Evolutionary conservation across 208 protist genomes (phyloP), one percentile per base, ranked within the genome.

Genomic region (Crithidia bombi): DNA sequence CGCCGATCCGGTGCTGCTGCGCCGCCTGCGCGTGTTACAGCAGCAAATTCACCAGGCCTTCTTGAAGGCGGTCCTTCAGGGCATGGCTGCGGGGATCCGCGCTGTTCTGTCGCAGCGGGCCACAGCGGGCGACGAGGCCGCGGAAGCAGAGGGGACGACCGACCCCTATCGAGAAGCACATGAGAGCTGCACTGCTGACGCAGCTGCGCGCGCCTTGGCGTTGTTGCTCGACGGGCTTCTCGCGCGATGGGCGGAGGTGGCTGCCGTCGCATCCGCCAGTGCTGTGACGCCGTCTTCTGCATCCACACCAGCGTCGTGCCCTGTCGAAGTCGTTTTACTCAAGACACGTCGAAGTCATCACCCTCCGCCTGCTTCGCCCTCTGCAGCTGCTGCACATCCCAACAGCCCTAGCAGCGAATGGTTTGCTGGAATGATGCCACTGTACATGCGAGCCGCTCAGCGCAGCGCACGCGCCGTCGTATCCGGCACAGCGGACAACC

Each of bases 41-140:
- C 77, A 67, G 62, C 77, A 72, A 33, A 55, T 82, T 19, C 74
- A 77, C 28, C 17, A 66, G 2, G 46, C 63, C 19, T 82, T 82
- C 30, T 39, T 82, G 38, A 68, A 67, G 9, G 69, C 71, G 7
- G 57, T 78, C 14, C 49, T 78, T 33, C 66, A 46, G 23, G 73
- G 73, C 15, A 17, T 79, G 47, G n/a, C 50, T 5, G 47, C 50
- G 19, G 74, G 74, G 19, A 46, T 46, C 0, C 47, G 32, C 26
- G 56, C 26, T 25, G 56, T 26, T 10, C 36, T 49, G 32, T 14
- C 23, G 19, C 25, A 15, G 10, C 9, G 28, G n/a, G 25, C 25
- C 9, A 46, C 28, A 36, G 47, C 19, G 21, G 30, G 12, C 15
- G 57, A 11, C 25, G 47, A 55, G 35, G 7, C 33, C 1, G 5